Percentiles rank a stretch among this genome's conserved stretches.
phyloP scores from a whole-genome alignment of 1,284 basidiomycete species.

The Vanrija sp. region DNA sequence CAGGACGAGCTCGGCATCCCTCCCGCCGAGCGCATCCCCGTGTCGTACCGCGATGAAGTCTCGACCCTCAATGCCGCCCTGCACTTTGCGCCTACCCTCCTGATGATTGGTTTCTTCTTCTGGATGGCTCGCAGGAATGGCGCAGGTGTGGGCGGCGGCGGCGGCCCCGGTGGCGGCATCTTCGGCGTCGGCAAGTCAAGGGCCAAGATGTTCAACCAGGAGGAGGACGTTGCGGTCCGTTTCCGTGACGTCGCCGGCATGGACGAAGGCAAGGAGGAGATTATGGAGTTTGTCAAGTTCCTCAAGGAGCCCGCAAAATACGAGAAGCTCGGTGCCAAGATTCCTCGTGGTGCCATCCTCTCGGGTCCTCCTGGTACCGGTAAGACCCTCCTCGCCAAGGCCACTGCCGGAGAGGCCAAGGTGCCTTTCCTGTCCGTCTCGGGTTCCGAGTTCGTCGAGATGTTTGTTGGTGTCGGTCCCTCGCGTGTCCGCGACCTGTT shows the following conservation, averaged over 20 bases:
- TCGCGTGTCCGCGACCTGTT: constrained; percentile 97
- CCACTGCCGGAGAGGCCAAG: constrained; percentile 93
- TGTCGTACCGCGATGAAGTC: constrained; percentile 93
- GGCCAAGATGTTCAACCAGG: constrained; percentile 96
- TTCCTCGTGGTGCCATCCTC: constrained; percentile 95
- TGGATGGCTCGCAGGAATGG: constrained; percentile 79
- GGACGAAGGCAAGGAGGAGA: constrained; percentile 99
- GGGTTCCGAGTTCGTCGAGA: constrained; percentile 98
- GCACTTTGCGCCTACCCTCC: constrained; percentile 89
- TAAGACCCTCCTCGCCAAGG: constrained; percentile 96
- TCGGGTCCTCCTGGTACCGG: constrained; percentile 98
- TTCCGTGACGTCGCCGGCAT: constrained; percentile 97
- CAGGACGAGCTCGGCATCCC: constrained; percentile 91
- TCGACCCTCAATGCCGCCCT: constrained; percentile 76
- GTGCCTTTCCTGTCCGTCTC: constrained; percentile 98
- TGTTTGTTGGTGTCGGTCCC: constrained; percentile 99
- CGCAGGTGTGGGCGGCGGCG: constrained; percentile 54
- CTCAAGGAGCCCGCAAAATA: constrained; percentile 93
- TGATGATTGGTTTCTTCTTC: constrained; percentile 84
- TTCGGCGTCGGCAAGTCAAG: constrained; percentile 96
- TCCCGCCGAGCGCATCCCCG: constrained; percentile 87
- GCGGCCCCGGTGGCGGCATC: constrained; percentile 70
- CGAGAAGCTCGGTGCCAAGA: constrained; percentile 95
- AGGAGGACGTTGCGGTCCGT: constrained; percentile 87
- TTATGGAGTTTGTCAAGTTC: constrained; percentile 99